Evolutionary conservation across 306 rosid genomes (phyloP).

Genomic region (Hippophae tibetana): DNA sequence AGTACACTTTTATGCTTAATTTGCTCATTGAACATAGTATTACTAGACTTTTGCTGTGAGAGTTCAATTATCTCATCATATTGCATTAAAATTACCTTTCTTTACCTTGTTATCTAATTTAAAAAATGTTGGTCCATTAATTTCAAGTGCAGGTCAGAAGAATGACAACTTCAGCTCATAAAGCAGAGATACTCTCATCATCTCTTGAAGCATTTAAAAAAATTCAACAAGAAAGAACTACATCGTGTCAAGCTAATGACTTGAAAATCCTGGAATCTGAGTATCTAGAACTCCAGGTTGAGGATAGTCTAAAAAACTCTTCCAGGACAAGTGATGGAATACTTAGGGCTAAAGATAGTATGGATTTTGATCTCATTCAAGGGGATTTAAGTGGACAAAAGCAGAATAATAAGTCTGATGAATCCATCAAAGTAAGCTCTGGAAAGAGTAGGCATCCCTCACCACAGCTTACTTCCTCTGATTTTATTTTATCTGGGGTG

Average conservation of each 20-base stretch:
- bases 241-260: constrained; percentile 33
- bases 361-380: constrained; percentile 32
- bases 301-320: constrained; percentile 24
- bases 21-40: background rate
- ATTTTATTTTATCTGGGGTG: constrained; percentile 42
- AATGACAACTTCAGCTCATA: constrained; percentile 92
- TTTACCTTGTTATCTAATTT: constrained; percentile 21
- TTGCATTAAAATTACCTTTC: background rate
- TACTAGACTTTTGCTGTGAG: background rate
- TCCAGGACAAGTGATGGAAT: constrained; percentile 25
- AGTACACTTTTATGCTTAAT: background rate
- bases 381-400: constrained; percentile 29
- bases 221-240: constrained; percentile 82
- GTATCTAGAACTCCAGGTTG: constrained; percentile 34
- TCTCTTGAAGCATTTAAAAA: constrained; percentile 94
- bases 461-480: constrained; percentile 28
- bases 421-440: constrained; percentile 28
- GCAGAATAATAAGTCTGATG: constrained; percentile 27
- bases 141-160: constrained; percentile 72
- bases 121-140: constrained; percentile 18
- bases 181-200: constrained; percentile 94
- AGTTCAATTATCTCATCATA: background rate
- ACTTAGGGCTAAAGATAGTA: constrained; percentile 26
- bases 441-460: constrained; percentile 37
- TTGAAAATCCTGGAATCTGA: constrained; percentile 30